Percentiles rank a stretch among this genome's conserved stretches.
Conservation (phyloP, 495 filamentous ascomycete species). For the Podospora pseudoanserina region DNA sequence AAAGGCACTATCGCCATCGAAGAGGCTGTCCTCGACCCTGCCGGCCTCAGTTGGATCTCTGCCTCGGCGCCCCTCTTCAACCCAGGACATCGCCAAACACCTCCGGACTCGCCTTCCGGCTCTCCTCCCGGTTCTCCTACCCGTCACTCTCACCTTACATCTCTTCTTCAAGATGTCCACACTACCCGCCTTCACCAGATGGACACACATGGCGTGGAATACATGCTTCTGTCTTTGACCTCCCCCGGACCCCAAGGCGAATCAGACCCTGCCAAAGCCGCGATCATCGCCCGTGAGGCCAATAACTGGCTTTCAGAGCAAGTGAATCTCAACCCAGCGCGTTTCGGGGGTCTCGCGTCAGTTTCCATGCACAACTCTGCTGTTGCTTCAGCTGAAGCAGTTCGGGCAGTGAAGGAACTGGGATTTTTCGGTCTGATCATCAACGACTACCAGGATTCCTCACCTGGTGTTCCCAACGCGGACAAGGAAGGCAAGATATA, state of each 20-base stretch:
- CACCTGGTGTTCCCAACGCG: constrained; percentile 11
- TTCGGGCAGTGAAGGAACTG: constrained; percentile 50
- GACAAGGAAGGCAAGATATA: constrained; percentile 51
- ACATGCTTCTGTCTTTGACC: constrained; percentile 55
- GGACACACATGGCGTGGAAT: constrained; percentile 58
- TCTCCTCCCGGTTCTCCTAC: constrained; percentile 6
- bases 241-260: constrained; percentile 59
- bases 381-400: constrained; percentile 54
- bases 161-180: constrained; percentile 41
- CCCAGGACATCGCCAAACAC: constrained; percentile 17
- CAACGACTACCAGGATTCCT: constrained; percentile 50
- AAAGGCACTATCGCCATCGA: constrained; percentile 57
- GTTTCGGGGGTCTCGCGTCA: constrained; percentile 55
- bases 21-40: constrained; percentile 52
- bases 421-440: constrained; percentile 59
- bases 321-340: constrained; percentile 48
- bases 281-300: constrained; percentile 40
- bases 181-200: constrained; percentile 48
- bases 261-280: constrained; percentile 35
- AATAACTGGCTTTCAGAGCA: constrained; percentile 58
- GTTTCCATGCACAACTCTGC: constrained; percentile 42
- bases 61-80: constrained; percentile 30
- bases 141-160: constrained; percentile 16
- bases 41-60: constrained; percentile 30
- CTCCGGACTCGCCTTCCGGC: constrained; percentile 1